Conservation (phyloP, 768 basidiomycete genomes). For the Mycena alexandri region DNA sequence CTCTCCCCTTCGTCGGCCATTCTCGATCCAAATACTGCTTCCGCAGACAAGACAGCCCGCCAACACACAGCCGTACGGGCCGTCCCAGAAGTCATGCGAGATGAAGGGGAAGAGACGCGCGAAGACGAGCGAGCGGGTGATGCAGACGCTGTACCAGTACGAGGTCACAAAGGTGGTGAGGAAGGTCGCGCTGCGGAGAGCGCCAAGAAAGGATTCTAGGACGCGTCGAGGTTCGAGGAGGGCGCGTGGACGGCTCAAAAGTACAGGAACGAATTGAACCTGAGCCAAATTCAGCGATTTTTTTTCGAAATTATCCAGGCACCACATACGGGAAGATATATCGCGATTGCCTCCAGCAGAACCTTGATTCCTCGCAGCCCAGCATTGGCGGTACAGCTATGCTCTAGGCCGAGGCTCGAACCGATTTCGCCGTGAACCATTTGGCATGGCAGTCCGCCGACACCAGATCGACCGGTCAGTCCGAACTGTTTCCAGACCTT, state of each 20-base stretch:
- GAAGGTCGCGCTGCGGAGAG: constrained; percentile 77
- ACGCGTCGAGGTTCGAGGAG: constrained; percentile 61
- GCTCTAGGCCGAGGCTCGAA: constrained; percentile 57
- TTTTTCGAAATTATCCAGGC: not conserved
- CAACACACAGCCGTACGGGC: constrained; percentile 76
- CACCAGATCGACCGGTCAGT: constrained; percentile 61
- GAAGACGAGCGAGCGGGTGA: constrained; percentile 73
- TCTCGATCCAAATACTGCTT: constrained; percentile 83
- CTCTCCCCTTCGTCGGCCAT: constrained; percentile 77
- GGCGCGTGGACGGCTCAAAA: constrained; percentile 68
- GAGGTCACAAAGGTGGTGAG: constrained; percentile 78
- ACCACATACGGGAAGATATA: constrained; percentile 78
- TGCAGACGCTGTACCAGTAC: constrained; percentile 79
- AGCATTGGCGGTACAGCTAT: constrained; percentile 73
- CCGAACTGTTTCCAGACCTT: constrained; percentile 68
- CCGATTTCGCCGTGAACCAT: constrained; percentile 75
- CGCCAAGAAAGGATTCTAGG: constrained; percentile 59
- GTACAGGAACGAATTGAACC: constrained; percentile 78
- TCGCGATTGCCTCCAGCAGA: constrained; percentile 71
- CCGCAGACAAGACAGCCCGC: constrained; percentile 79
- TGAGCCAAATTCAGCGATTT: constrained; percentile 43
- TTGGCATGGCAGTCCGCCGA: constrained; percentile 82
- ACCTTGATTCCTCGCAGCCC: constrained; percentile 64
- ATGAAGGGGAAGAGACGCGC: constrained; percentile 74
- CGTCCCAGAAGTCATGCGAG: constrained; percentile 86